A percentile compares a stretch with the other conserved stretches of the same genome.
These are phyloP conservation scores for Mycena sp. DNA, from an alignment of 1,284 basidiomycete species.

Conservation along the genomic window DNA sequence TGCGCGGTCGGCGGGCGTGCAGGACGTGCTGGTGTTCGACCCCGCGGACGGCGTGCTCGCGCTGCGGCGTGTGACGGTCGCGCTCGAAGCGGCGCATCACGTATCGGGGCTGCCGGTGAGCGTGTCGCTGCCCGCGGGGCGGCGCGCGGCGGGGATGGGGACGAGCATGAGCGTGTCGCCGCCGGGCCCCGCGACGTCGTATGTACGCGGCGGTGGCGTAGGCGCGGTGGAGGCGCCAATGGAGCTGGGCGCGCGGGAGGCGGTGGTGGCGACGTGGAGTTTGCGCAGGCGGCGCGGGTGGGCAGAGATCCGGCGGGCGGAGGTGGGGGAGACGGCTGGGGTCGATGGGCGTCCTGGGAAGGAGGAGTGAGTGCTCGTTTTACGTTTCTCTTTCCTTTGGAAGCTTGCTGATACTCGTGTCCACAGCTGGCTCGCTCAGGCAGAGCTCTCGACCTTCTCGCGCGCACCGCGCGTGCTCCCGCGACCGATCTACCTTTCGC, in stretches of 20 bases:
- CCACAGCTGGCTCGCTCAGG: slow-evolving; percentile 73
- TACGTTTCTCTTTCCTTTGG: slow-evolving; percentile 1
- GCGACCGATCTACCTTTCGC: slow-evolving; percentile 79
- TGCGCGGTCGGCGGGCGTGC: slow-evolving; percentile 50
- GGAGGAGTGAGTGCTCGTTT: slow-evolving; percentile 42
- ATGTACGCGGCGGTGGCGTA: background rate
- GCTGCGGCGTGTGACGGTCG: slow-evolving; percentile 61
- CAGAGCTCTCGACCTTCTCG: slow-evolving; percentile 82
- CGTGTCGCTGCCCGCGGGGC: slow-evolving; percentile 33
- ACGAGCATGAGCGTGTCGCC: slow-evolving; percentile 49
- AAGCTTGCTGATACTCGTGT: slow-evolving; percentile 5
- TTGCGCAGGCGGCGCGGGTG: slow-evolving; percentile 63
- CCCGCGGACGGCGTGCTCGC: slow-evolving; percentile 65
- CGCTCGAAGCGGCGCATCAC: slow-evolving; percentile 41
- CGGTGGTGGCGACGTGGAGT: slow-evolving; percentile 73
- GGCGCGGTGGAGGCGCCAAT: background rate
- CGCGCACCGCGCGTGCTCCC: slow-evolving; percentile 68
- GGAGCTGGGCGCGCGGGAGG: slow-evolving; percentile 63
- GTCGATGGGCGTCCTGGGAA: slow-evolving; percentile 5
- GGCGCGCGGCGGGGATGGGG: slow-evolving; percentile 34
- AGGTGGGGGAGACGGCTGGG: slow-evolving; percentile 5
- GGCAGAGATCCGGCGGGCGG: slow-evolving; percentile 57
- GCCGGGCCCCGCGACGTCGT: slow-evolving; percentile 9
- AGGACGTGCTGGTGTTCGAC: slow-evolving; percentile 75
- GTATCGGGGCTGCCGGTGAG: slow-evolving; percentile 27